Conservation (phyloP, 768 basidiomycete species). For the Mycena vulgaris region DNA sequence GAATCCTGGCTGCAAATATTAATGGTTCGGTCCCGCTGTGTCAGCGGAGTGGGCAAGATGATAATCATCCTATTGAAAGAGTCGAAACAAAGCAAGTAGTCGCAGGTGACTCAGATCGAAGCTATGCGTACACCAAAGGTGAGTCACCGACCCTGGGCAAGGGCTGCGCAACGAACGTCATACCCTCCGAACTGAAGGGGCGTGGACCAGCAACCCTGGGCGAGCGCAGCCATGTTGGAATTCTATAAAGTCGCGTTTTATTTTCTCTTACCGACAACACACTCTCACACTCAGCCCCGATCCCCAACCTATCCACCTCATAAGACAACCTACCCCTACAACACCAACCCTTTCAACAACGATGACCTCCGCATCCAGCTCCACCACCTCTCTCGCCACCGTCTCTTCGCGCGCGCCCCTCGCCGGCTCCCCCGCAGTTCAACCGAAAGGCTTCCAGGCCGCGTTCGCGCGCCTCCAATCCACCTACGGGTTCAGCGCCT, state of each 20-base stretch:
- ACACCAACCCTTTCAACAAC: not conserved
- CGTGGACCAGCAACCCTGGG: too few species aligned
- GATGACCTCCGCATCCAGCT: conserved; percentile 24
- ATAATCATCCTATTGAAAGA: too few species aligned
- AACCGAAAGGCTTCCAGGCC: conserved; percentile 24
- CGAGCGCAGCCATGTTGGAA: conserved; percentile 16
- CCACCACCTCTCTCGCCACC: conserved; percentile 24
- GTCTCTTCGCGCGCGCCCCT: conserved; percentile 28
- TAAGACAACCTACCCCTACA: not conserved
- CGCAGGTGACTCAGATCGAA: too few species aligned
- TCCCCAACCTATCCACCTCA: not conserved
- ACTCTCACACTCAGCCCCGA: too few species aligned
- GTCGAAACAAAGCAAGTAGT: too few species aligned
- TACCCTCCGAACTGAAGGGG: not conserved
- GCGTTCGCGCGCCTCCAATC: conserved; percentile 31
- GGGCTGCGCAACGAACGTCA: too few species aligned
- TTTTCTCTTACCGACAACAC: conserved; percentile 5
- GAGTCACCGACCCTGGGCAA: not conserved
- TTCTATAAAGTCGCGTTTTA: conserved; percentile 4
- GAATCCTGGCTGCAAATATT: too few species aligned
- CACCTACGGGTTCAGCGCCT: conserved; percentile 20
- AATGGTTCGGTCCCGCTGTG: too few species aligned
- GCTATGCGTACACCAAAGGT: not conserved
- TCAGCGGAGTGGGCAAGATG: too few species aligned
- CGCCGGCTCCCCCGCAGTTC: not conserved